Base-by-base conservation (phyloP, 2,329 filamentous ascomycete species). In the Calonectria pauciramosa region DNA sequence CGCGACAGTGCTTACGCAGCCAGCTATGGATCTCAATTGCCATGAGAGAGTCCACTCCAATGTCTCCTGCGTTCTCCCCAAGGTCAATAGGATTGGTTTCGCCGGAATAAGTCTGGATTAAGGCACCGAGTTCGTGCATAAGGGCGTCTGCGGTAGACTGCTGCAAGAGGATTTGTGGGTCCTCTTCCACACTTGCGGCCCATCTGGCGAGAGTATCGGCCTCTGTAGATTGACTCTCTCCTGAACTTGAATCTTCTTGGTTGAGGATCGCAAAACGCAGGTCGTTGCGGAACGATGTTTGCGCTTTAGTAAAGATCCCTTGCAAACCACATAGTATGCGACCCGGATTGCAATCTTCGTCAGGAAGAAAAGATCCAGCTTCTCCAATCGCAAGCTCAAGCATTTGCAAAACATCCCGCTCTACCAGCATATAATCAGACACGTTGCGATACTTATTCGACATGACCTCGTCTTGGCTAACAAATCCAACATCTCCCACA, bases 21-120 rank as follows among this genome's bases (percentile, higher is more conserved):
- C 59, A 64, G 30, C 36, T 64, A 5, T 44, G 59, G 47, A 64
- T 64, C 36, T 64, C 59, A 30, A 64, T 64, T 0, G 59, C 59
- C 59, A 64, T 44, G 34, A 64, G 36, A 16, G 59, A 64, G 59
- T 64, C 59, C 8, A 44, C 59, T 16, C 59, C 59, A 41, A 64
- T 64, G 14, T 60, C 56, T 0, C 56, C 56, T 41, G 56, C 56
- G 5, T 38, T 20, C 9, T 41, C n/a, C 7, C 4, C 34, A 11
- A 44, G 9, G 14, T 28, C n/a, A 3, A 30, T 20, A 11, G 23
- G 14, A 30, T 28, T 3, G 13, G 16, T 8, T 36, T 64, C 59
- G 13, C 34, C 59, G 18, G 34, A 44, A 20, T 41, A 64, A 28
- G 36, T 64, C 11, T 41, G 36, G 36, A 64, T 64, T 16, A 41